Evolutionary conservation across 176 grass and related monocot species (phyloP).

Genomic region (Carex parvula): DNA sequence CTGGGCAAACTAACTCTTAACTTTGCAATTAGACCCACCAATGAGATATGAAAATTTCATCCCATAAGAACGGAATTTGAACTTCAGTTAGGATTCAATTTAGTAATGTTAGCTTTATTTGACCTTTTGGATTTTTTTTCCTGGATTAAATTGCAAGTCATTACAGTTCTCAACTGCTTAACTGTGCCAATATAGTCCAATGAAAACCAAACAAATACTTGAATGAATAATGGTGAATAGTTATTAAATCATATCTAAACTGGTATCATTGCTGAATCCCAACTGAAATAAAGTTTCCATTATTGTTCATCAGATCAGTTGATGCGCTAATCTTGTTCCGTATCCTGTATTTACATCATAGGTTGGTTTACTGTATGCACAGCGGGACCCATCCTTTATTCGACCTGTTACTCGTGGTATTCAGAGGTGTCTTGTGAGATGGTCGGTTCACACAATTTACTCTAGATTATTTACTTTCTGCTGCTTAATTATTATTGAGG

Average conservation of each 20-base stretch:
- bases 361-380: slow-evolving; percentile 92
- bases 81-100: neutral
- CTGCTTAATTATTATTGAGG: slow-evolving; percentile 6
- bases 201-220: neutral
- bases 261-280: neutral
- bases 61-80: neutral
- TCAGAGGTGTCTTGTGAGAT: slow-evolving; percentile 86
- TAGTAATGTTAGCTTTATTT: neutral
- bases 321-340: slow-evolving; percentile 16
- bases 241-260: neutral
- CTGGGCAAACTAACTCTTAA: neutral
- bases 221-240: neutral
- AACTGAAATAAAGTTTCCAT: neutral
- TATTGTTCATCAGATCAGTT: slow-evolving; percentile 17
- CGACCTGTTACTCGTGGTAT: slow-evolving; percentile 74
- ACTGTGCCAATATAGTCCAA: neutral
- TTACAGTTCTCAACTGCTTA: neutral
- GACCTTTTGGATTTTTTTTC: neutral
- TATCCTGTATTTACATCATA: slow-evolving; percentile 30
- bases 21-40: neutral
- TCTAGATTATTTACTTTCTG: neutral
- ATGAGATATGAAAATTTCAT: neutral
- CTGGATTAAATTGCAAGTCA: neutral
- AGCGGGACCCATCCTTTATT: slow-evolving; percentile 88
- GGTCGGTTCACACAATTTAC: slow-evolving; percentile 40